phyloP scores from a whole-genome alignment of 805 yeast species.

The Teunomyces funiuensis region DNA sequence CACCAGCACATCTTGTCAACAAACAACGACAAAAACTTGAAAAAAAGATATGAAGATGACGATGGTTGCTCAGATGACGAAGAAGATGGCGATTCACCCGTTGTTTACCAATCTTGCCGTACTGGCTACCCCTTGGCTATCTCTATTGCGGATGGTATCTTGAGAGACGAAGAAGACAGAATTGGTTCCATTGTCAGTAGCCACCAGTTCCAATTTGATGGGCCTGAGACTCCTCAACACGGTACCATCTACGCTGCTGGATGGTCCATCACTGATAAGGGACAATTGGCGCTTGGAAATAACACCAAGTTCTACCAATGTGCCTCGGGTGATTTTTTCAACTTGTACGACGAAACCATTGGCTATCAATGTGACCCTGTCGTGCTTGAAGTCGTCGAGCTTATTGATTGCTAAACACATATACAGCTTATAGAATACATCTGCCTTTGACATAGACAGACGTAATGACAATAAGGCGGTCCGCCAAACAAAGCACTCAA shows the following conservation, averaged over 20 bases:
- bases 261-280: slow-evolving; percentile 35
- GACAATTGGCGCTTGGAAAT: slow-evolving; percentile 34
- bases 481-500: slow-evolving; percentile 34
- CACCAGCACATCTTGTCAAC: not conserved
- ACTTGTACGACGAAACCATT: slow-evolving; percentile 34
- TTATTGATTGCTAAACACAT: slow-evolving; percentile 25
- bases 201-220: slow-evolving; percentile 43
- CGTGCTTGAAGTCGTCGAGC: slow-evolving; percentile 35
- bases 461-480: slow-evolving; percentile 26
- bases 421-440: not conserved
- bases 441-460: not conserved
- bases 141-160: slow-evolving; percentile 28
- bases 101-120: slow-evolving; percentile 18
- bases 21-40: not conserved
- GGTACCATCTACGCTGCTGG: slow-evolving; percentile 40
- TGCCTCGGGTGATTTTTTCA: slow-evolving; percentile 40
- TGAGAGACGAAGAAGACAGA: slow-evolving; percentile 31
- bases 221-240: slow-evolving; percentile 36
- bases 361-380: slow-evolving; percentile 39
- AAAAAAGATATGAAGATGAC: not conserved
- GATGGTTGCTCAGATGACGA: slow-evolving; percentile 8
- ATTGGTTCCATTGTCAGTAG: slow-evolving; percentile 40
- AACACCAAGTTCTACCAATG: slow-evolving; percentile 37
- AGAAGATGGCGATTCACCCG: slow-evolving; percentile 1
- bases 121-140: slow-evolving; percentile 26